A percentile compares a stretch with the other conserved stretches of the same genome.
These are phyloP conservation scores for Phytophthora megakarya DNA, from an alignment of 352 stramenopile species.

Conservation along the genomic window DNA sequence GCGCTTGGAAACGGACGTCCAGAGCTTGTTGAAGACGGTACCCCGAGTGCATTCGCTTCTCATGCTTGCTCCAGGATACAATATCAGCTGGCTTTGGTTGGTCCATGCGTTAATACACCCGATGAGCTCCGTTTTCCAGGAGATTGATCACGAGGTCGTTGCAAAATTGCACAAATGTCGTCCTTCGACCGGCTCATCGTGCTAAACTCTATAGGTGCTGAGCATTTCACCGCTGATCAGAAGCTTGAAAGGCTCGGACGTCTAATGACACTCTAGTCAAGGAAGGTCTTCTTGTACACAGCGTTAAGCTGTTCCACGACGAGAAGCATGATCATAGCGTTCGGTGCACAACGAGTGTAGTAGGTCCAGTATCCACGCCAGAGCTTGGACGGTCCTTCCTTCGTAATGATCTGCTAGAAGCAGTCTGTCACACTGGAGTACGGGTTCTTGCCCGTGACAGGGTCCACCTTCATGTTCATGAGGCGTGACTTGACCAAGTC, in stretches of 20 bases:
- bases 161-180: conserved; percentile 18
- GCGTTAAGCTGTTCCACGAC: conserved; percentile 96
- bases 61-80: conserved; percentile 21
- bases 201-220: conserved; percentile 33
- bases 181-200: conserved; percentile 3
- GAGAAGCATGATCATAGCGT: conserved; percentile 99
- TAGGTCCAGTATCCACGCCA: conserved; percentile 98
- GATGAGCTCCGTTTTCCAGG: conserved; percentile 3
- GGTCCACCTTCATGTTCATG: conserved; percentile 97
- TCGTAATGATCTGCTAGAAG: conserved; percentile 93
- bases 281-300: conserved; percentile 76
- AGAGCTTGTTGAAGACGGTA: too few species aligned
- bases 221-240: conserved; percentile 18
- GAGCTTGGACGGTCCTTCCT: conserved; percentile 95
- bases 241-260: conserved; percentile 12
- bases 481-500: conserved; percentile 99
- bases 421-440: conserved; percentile 97
- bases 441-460: conserved; percentile 88
- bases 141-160: conserved; percentile 2
- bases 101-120: conserved; percentile 21
- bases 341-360: conserved; percentile 97
- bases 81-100: not conserved
- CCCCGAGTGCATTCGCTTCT: too few species aligned
- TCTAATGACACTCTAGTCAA: conserved; percentile 36
- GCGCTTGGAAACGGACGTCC: too few species aligned